These are phyloP conservation scores for Emericellopsis terricola DNA, from an alignment of 495 filamentous ascomycete genomes.

Conservation along the genomic window DNA sequence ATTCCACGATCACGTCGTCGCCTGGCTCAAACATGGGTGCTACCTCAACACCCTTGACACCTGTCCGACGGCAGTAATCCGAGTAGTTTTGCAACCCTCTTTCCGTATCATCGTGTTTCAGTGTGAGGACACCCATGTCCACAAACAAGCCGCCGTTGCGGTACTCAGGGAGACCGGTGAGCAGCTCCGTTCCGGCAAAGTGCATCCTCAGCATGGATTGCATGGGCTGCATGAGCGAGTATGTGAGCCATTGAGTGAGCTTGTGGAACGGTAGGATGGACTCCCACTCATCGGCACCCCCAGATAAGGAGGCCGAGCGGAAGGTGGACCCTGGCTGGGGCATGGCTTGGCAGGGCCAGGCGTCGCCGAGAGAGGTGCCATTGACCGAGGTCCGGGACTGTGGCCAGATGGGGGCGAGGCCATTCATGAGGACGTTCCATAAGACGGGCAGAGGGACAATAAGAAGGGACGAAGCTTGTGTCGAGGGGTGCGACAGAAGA, in stretches of 20 bases:
- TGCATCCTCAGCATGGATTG: slow-evolving; percentile 54
- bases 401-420: slow-evolving; percentile 79
- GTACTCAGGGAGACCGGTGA: slow-evolving; percentile 78
- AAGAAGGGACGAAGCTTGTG: slow-evolving; percentile 68
- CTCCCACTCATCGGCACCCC: slow-evolving; percentile 59
- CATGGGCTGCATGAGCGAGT: slow-evolving; percentile 82
- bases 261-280: slow-evolving; percentile 91
- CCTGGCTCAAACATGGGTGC: slow-evolving; percentile 64
- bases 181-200: slow-evolving; percentile 57
- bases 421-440: slow-evolving; percentile 79
- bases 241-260: slow-evolving; percentile 77
- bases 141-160: slow-evolving; percentile 75
- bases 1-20: slow-evolving; percentile 78
- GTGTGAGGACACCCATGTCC: slow-evolving; percentile 59
- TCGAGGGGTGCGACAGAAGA: slow-evolving; percentile 77
- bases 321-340: slow-evolving; percentile 42
- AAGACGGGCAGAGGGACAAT: slow-evolving; percentile 83
- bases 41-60: slow-evolving; percentile 49
- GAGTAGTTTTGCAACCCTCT: slow-evolving; percentile 53
- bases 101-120: slow-evolving; percentile 48
- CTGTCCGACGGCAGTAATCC: slow-evolving; percentile 53
- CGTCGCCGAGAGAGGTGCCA: slow-evolving; percentile 77
- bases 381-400: slow-evolving; percentile 74
- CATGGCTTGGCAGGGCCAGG: slow-evolving; percentile 79
- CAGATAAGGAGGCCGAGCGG: slow-evolving; percentile 14